Evolutionary conservation across 305 asterid species (phyloP).

Genomic region (Rubia peregrina): DNA sequence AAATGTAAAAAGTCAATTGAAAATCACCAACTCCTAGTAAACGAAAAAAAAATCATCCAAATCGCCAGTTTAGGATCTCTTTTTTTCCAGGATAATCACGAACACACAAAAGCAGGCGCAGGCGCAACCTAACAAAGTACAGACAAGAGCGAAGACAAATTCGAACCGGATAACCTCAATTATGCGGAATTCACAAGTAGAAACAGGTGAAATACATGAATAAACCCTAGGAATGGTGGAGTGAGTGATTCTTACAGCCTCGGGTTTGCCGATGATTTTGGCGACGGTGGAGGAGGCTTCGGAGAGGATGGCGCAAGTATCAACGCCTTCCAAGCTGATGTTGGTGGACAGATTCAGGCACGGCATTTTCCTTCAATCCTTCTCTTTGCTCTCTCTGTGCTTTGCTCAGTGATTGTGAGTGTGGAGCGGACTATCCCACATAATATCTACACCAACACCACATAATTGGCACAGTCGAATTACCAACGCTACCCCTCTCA

Average conservation of each 20-base stretch:
- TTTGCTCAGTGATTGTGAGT: not conserved
- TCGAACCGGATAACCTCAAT: not conserved
- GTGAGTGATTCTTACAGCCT: conserved; percentile 40
- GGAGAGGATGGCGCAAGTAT: conserved; percentile 73
- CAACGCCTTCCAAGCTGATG: conserved; percentile 72
- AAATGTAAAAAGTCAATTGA: no score
- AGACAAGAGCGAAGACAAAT: no score
- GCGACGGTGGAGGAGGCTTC: conserved; percentile 80
- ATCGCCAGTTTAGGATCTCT: not conserved
- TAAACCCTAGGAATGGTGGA: not conserved
- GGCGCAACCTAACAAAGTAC: not conserved
- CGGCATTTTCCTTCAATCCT: conserved; percentile 48
- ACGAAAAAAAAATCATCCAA: not conserved
- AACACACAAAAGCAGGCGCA: not conserved
- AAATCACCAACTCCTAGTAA: not conserved
- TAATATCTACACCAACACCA: not conserved
- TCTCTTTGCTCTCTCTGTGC: not conserved
- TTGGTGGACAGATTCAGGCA: conserved; percentile 81
- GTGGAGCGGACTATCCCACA: not conserved
- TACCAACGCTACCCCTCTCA: not conserved
- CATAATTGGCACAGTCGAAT: not conserved
- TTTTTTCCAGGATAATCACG: not conserved
- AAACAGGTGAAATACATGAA: not conserved
- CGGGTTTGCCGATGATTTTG: conserved; percentile 78
- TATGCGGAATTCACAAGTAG: not conserved